Percentiles rank a stretch among this genome's conserved stretches.
Conservation (phyloP, 2,329 filamentous ascomycete genomes). For the Zasmidium cellare region DNA sequence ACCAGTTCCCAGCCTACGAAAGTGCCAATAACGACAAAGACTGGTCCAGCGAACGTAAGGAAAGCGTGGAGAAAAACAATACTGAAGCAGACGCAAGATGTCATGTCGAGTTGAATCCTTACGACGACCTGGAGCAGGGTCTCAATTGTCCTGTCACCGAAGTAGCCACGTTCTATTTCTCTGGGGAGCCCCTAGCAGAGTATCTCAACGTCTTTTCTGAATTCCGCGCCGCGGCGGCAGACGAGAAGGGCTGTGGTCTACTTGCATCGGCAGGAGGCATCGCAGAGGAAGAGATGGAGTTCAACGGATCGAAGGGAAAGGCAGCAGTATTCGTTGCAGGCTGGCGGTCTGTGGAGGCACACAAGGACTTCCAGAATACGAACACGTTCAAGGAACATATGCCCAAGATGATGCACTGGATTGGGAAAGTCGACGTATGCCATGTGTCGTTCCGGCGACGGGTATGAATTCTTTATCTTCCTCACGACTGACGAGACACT, state of each 20-base stretch:
- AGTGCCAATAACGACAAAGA: too few species aligned
- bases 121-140: constrained; percentile 4
- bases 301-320: constrained; percentile 9
- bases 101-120: constrained; percentile 15
- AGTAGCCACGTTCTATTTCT: constrained; percentile 13
- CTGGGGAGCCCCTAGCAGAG: constrained; percentile 6
- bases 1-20: too few species aligned
- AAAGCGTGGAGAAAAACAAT: too few species aligned
- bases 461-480: neutral
- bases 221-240: neutral
- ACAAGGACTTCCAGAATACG: constrained; percentile 8
- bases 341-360: constrained; percentile 14
- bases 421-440: constrained; percentile 1
- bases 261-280: constrained; percentile 10
- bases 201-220: constrained; percentile 1
- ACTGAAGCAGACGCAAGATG: constrained; percentile 1
- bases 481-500: too few species aligned
- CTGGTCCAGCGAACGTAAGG: too few species aligned
- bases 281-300: constrained; percentile 14
- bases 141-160: constrained; percentile 9
- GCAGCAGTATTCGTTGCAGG: constrained; percentile 12
- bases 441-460: neutral
- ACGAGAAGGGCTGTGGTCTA: neutral
- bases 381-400: constrained; percentile 7
- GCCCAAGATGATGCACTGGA: constrained; percentile 5